Evolutionary conservation across 352 stramenopile species (phyloP).

Genomic region (Phytophthora hybrid): DNA sequence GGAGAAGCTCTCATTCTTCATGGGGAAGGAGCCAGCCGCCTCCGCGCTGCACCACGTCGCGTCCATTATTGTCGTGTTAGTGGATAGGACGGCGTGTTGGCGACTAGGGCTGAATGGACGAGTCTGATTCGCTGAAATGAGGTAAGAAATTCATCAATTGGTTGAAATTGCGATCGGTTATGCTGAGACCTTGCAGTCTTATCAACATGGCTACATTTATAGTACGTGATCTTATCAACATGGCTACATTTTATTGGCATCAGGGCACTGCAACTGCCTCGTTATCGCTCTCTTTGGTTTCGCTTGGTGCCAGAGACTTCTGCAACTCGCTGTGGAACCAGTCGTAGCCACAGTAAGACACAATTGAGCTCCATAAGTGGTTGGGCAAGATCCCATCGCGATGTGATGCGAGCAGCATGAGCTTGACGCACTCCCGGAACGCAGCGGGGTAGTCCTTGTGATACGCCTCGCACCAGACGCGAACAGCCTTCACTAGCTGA

Average conservation of each 20-base stretch:
- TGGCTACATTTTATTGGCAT: conserved; percentile 17
- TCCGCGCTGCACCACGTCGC: conserved; percentile 15
- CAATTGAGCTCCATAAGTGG: conserved; percentile 51
- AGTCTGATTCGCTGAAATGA: conserved; percentile 29
- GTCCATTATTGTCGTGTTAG: conserved; percentile 24
- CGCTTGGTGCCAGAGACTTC: conserved; percentile 2
- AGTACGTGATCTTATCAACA: too few species aligned
- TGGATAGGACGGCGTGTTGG: not conserved
- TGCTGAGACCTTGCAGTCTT: too few species aligned
- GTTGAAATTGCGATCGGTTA: conserved; percentile 12
- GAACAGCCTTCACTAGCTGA: conserved; percentile 35
- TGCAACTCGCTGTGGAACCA: conserved; percentile 45
- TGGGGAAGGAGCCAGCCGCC: conserved; percentile 4
- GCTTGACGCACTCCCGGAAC: conserved; percentile 52
- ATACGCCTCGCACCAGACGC: conserved; percentile 49
- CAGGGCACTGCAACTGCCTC: conserved; percentile 14
- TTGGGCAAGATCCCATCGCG: conserved; percentile 43
- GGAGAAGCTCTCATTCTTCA: conserved; percentile 4
- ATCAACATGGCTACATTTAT: too few species aligned
- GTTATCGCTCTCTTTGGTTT: conserved; percentile 20
- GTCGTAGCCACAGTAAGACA: conserved; percentile 56
- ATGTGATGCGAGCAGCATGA: conserved; percentile 45
- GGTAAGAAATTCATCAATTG: conserved; percentile 6
- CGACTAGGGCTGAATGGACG: not conserved
- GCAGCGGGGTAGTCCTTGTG: conserved; percentile 51